A percentile compares a stretch with the other conserved stretches of the same genome.
These are phyloP conservation scores for Daphne laureola DNA, from an alignment of 441 rosid species.

Conservation along the genomic window DNA sequence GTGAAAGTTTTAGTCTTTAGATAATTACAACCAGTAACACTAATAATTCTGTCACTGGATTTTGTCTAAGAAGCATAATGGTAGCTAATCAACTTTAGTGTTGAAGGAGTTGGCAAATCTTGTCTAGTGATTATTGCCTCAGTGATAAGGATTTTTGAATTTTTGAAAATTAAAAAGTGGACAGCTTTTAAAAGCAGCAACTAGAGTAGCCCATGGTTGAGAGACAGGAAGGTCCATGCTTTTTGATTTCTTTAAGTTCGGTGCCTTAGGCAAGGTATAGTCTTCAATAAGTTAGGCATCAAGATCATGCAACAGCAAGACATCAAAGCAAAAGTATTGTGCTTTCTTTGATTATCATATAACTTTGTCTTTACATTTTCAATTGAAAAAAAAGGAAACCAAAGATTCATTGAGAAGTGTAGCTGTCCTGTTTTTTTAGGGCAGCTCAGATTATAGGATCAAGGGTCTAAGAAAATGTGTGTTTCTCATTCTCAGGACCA, in stretches of 20 bases:
- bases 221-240: slow-evolving; percentile 43
- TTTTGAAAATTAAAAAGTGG: slow-evolving; percentile 19
- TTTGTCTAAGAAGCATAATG: too few species aligned
- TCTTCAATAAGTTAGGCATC: slow-evolving; percentile 59
- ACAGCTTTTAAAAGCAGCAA: slow-evolving; percentile 25
- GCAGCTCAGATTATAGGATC: slow-evolving; percentile 28
- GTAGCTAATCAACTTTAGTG: slow-evolving; percentile 18
- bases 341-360: slow-evolving; percentile 32
- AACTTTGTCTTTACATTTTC: slow-evolving; percentile 52
- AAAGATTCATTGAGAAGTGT: slow-evolving; percentile 32
- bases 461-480: slow-evolving; percentile 15
- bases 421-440: slow-evolving; percentile 34
- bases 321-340: slow-evolving; percentile 15
- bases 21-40: slow-evolving; percentile 14
- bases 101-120: slow-evolving; percentile 14
- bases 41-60: slow-evolving; percentile 18
- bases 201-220: slow-evolving; percentile 20
- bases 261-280: slow-evolving; percentile 52
- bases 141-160: not conserved
- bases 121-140: slow-evolving; percentile 1
- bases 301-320: slow-evolving; percentile 29
- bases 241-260: slow-evolving; percentile 30
- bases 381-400: slow-evolving; percentile 26
- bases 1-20: slow-evolving; percentile 14
- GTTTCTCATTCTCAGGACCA: slow-evolving; percentile 32